phyloP scores from a whole-genome alignment of 768 basidiomycete genomes.

The Cystofilobasidium ferigula region DNA sequence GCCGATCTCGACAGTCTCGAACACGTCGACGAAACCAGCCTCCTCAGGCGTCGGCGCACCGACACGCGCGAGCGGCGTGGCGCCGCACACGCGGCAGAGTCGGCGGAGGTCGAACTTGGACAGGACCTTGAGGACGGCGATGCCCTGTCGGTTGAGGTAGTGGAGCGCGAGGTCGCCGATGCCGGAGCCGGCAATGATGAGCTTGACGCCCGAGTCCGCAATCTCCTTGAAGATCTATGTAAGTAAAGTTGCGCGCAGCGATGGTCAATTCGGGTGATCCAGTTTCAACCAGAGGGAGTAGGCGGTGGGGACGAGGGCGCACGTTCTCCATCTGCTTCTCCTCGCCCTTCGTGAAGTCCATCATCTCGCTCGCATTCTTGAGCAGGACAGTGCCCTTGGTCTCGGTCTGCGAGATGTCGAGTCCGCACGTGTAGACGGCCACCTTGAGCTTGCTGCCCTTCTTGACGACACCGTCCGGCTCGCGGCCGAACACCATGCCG shows the following conservation, averaged over 20 bases:
- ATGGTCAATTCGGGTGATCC: background rate
- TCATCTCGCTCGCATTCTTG: constrained; percentile 88
- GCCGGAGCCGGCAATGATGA: constrained; percentile 83
- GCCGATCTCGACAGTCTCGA: constrained; percentile 91
- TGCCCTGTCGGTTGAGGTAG: constrained; percentile 84
- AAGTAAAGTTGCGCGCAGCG: background rate
- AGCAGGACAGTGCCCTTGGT: constrained; percentile 97
- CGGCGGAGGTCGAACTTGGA: constrained; percentile 96
- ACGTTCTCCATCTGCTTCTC: constrained; percentile 90
- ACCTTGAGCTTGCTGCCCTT: constrained; percentile 80
- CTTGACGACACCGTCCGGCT: constrained; percentile 84
- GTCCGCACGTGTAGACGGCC: constrained; percentile 81
- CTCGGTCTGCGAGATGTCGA: constrained; percentile 93
- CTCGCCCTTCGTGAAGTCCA: constrained; percentile 91
- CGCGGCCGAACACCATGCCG: constrained; percentile 96
- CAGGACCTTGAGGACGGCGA: constrained; percentile 91
- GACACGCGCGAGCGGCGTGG: constrained; percentile 87
- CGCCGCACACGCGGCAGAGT: constrained; percentile 86
- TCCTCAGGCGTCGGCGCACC: constrained; percentile 95
- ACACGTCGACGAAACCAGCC: constrained; percentile 82
- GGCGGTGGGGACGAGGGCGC: constrained; percentile 24
- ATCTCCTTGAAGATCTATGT: constrained; percentile 88
- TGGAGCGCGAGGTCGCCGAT: constrained; percentile 94
- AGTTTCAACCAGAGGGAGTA: too few species aligned
- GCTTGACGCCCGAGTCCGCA: constrained; percentile 83